Base-by-base conservation (phyloP, 2,329 filamentous ascomycete species). In the Pseudonectria buxi region DNA sequence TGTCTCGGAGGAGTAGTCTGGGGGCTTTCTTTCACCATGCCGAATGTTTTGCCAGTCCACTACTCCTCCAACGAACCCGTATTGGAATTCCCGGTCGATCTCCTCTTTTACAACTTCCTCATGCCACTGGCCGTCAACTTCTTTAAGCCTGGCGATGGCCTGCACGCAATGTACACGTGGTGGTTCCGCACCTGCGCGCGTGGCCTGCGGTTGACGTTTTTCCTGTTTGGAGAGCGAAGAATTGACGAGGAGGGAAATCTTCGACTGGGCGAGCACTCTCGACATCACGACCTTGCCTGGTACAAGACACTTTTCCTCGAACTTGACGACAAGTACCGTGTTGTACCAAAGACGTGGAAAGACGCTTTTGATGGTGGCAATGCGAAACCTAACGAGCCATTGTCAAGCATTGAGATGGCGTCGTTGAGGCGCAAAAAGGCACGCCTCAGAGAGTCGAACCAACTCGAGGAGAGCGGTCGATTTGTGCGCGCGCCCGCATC, bases 1-100 rank as follows among this genome's bases (percentile, higher is more conserved):
- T 98, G 92, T 57, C 75, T 98, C 0, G 92, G 92, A 9, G 90
- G 92, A 28, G 89, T 98, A 12, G 88, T 98, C 1, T 98, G 92
- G 92, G 80, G 83, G n/a, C 69, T 96, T 26, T 74, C 78, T 18
- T 75, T 76, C 46, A 63, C 75, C 5, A 76, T 84, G 28, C 74
- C 76, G 3, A 76, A 71, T 34, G 78, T 98, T 29, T 72, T 98
- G 13, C 92, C 92, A 0, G 86, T 98, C 30, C 86, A 90, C 59
- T 96, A 94, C 78, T 86, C 88, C 3, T 90, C 87, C 1, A 90
- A 89, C 45, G 86, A 94, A 49, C 89, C 92, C 0, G 83, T 94
- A 1, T 69, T 96, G 31, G 92, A 96, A 56, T 96, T 98, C 46
- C 92, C 92, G 0, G 78, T 95, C 41, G 90, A 98, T 54, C 70